A percentile compares a stretch with the other conserved stretches of the same genome.
Conservation (phyloP, 2,329 filamentous ascomycete species). For the Scedosporium boydii region DNA sequence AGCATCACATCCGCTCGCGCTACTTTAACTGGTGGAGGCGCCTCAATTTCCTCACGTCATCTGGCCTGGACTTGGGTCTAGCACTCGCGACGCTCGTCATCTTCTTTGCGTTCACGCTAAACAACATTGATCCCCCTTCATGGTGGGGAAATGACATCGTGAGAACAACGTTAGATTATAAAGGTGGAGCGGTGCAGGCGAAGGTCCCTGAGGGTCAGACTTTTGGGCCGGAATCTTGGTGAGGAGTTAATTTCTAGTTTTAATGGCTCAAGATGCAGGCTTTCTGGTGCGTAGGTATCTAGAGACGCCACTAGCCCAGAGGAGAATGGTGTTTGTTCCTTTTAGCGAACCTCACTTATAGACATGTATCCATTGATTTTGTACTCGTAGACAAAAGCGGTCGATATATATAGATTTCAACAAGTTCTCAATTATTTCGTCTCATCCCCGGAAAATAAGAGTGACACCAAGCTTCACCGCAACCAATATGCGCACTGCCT, state of each 20-base stretch:
- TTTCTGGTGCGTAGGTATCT: background rate
- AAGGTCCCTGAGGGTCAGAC: constrained; percentile 41
- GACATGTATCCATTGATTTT: no score
- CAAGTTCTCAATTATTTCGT: no score
- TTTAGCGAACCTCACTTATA: no score
- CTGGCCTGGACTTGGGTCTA: constrained; percentile 59
- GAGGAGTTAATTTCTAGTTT: constrained; percentile 1
- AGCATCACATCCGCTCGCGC: constrained; percentile 54
- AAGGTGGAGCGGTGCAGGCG: constrained; percentile 48
- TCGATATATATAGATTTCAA: no score
- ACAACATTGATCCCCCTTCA: constrained; percentile 47
- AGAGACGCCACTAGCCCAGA: background rate
- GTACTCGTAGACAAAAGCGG: no score
- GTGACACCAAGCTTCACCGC: no score
- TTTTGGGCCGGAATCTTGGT: constrained; percentile 54
- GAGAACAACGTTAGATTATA: constrained; percentile 49
- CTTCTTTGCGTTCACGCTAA: constrained; percentile 60
- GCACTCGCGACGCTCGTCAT: constrained; percentile 58
- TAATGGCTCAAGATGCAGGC: background rate
- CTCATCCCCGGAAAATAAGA: no score
- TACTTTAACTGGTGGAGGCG: constrained; percentile 64
- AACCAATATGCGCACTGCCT: no score
- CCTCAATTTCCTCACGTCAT: constrained; percentile 64
- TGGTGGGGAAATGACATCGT: constrained; percentile 64
- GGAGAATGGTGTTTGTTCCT: no score